A percentile compares a stretch with the other conserved stretches of the same genome.
These are phyloP conservation scores for Aureobasidium vineae DNA, from an alignment of 2,329 filamentous ascomycete genomes.

Conservation along the genomic window DNA sequence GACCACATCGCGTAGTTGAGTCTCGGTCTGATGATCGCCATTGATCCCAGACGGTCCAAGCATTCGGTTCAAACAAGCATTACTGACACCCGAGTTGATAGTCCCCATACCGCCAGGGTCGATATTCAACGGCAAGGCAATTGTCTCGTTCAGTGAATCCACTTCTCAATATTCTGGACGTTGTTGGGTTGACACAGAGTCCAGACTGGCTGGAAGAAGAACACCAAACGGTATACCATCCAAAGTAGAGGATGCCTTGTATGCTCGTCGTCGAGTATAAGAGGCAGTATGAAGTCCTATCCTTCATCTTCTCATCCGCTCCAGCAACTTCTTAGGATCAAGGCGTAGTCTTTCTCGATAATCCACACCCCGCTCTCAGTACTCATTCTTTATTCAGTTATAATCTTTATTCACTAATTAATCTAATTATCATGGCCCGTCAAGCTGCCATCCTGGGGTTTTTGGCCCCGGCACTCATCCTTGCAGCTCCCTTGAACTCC, in stretches of 20 bases:
- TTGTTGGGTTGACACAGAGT: conserved; percentile 14
- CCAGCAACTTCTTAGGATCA: conserved; percentile 13
- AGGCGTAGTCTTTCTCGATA: neutral
- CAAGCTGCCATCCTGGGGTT: conserved; percentile 19
- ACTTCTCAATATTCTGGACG: conserved; percentile 16
- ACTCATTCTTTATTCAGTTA: neutral
- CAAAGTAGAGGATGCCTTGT: neutral
- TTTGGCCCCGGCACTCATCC: conserved; percentile 18
- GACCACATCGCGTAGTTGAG: neutral
- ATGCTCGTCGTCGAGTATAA: conserved; percentile 9
- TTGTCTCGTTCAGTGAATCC: conserved; percentile 9
- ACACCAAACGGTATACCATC: neutral
- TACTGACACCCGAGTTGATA: neutral
- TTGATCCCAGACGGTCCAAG: neutral
- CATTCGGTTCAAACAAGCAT: neutral
- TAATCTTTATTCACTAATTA: neutral
- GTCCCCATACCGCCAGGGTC: neutral
- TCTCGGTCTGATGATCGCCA: neutral
- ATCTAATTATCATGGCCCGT: conserved; percentile 13
- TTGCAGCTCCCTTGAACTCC: conserved; percentile 17
- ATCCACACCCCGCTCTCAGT: neutral
- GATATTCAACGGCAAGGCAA: conserved; percentile 3
- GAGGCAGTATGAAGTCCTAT: neutral
- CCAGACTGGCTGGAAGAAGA: conserved; percentile 10
- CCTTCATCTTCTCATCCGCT: conserved; percentile 5